Percentiles rank a stretch among this genome's conserved stretches.
Conservation (phyloP, 2,329 filamentous ascomycete genomes). For the Epichloe elymi region DNA sequence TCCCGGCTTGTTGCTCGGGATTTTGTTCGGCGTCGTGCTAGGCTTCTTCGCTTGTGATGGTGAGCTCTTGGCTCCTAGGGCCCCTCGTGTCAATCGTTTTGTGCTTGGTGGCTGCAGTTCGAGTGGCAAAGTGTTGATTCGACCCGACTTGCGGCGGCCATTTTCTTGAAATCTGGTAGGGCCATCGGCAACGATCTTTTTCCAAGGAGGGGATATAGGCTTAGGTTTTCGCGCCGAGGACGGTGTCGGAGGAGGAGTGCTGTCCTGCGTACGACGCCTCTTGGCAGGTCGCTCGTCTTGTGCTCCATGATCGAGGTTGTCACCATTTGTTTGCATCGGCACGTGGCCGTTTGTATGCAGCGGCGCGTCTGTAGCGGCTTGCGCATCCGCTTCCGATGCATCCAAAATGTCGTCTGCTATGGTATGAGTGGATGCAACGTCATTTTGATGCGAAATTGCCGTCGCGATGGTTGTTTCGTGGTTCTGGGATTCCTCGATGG, state of each 20-base stretch:
- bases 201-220: slow-evolving; percentile 80
- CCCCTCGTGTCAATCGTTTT: slow-evolving; percentile 38
- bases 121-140: slow-evolving; percentile 44
- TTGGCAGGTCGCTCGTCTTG: slow-evolving; percentile 44
- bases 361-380: slow-evolving; percentile 11
- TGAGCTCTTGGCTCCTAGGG: slow-evolving; percentile 14
- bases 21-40: slow-evolving; percentile 16
- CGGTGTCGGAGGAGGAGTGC: slow-evolving; percentile 24
- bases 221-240: slow-evolving; percentile 30
- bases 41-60: slow-evolving; percentile 21
- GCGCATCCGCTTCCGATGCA: slow-evolving; percentile 9
- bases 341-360: slow-evolving; percentile 15
- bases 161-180: slow-evolving; percentile 72
- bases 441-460: slow-evolving; percentile 8
- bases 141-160: slow-evolving; percentile 55
- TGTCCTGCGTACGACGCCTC: slow-evolving; percentile 46
- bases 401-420: slow-evolving; percentile 7
- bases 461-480: slow-evolving; percentile 14
- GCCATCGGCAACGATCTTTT: slow-evolving; percentile 68
- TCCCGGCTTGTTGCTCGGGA: slow-evolving; percentile 14
- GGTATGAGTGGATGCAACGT: slow-evolving; percentile 10
- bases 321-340: slow-evolving; percentile 43
- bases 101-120: slow-evolving; percentile 36
- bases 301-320: slow-evolving; percentile 27
- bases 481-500: slow-evolving; percentile 17